Evolutionary conservation across 148 eudicot genomes (phyloP).

Genomic region (Rhododendron griersonianum): DNA sequence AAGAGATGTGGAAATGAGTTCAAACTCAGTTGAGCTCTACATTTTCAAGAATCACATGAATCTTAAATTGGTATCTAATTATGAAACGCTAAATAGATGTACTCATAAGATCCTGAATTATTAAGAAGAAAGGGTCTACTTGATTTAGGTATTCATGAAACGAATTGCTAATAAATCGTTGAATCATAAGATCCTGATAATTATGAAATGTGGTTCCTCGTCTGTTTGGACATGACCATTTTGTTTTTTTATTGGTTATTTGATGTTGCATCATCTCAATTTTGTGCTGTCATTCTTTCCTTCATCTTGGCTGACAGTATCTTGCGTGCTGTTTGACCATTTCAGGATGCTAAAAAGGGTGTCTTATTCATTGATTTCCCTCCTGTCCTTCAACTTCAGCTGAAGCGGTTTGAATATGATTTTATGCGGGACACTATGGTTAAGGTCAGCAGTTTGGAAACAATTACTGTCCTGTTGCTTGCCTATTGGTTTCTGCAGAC

Average conservation of each 20-base stretch:
- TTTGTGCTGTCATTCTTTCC: neutral
- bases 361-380: constrained; percentile 26
- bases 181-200: neutral
- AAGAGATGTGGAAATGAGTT: neutral
- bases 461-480: neutral
- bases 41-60: neutral
- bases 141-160: neutral
- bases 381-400: constrained; percentile 29
- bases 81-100: neutral
- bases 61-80: neutral
- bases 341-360: constrained; percentile 75
- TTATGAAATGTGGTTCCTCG: neutral
- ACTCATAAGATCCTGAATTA: neutral
- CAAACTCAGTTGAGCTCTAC: neutral
- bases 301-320: neutral
- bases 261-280: neutral
- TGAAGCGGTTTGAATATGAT: constrained; percentile 93
- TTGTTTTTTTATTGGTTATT: neutral
- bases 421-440: constrained; percentile 90
- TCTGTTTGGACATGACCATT: neutral
- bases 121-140: neutral
- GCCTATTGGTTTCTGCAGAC: neutral
- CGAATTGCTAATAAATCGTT: neutral
- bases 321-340: constrained; percentile 6
- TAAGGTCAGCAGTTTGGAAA: constrained; percentile 43